Base-by-base conservation (phyloP, 352 stramenopile genomes). In the Phytopythium mirpurense region DNA sequence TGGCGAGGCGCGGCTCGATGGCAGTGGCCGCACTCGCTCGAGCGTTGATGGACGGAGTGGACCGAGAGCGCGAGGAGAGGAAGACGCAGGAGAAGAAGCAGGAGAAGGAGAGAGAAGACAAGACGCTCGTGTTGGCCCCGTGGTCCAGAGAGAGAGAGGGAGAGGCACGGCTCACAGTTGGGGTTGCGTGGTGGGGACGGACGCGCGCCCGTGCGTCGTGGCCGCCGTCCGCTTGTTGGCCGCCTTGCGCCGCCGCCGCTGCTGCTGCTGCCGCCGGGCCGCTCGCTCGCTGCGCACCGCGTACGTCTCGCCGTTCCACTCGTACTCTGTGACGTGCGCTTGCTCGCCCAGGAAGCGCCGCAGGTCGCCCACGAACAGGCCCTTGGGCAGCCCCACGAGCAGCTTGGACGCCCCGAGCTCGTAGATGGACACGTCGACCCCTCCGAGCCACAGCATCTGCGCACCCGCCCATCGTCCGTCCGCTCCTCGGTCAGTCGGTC, bases 361-460 rank as follows among this genome's bases (percentile, higher is more conserved):
- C 11, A 86, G 59, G 43, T 89, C 72, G 2, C 47, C 41, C 6
- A 76, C 51, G 34, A 76, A 81, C 18, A 78, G 51, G 3, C 81
- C 78, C 43, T 82, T 84, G 42, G 89, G 78, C 7, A 91, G 62
- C 7, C 78, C 81, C 12, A 88, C 46, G 11, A 91, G 67, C 51
- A 91, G 49, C 50, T 83, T 78, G 6, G 52, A 62, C 7, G 68
- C 53, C 15, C 76, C 70, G 29, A 91, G 69, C 57, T 90, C 77
- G 56, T 88, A 90, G 29, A 87, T 71, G 34, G 72, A 88, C 21
- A 77, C 74, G 12, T 90, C 72, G 6, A 88, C 62, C 7, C 81
- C 76, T 35, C 78, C 81, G 34, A 78, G 88, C 78, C 74, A 88
- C 35, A 92, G 62, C 72, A 86, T 82, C 81, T 90, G 18, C n/a